Conservation (phyloP, 1,284 basidiomycete species). For the Sporisorium exsertum region DNA sequence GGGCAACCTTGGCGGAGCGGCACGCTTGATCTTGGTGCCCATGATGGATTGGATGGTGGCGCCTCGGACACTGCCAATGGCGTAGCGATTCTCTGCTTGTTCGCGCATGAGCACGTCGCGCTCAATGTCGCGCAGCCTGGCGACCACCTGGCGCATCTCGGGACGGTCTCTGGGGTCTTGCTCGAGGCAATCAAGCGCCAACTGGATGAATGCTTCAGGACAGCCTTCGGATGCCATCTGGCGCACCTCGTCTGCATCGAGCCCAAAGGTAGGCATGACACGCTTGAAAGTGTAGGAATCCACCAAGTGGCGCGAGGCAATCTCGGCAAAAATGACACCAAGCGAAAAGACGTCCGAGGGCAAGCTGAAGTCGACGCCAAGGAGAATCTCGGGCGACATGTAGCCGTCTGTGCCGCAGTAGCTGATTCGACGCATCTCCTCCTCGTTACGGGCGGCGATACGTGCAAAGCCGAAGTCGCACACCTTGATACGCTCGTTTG, state of each 20-base stretch:
- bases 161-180: slow-evolving; percentile 80
- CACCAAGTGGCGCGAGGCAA: slow-evolving; percentile 84
- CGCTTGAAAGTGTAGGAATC: slow-evolving; percentile 72
- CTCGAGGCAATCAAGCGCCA: slow-evolving; percentile 82
- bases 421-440: slow-evolving; percentile 89
- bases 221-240: slow-evolving; percentile 80
- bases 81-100: slow-evolving; percentile 56
- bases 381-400: slow-evolving; percentile 85
- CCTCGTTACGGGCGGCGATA: slow-evolving; percentile 89
- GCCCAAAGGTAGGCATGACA: slow-evolving; percentile 73
- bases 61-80: slow-evolving; percentile 79
- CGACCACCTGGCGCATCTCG: slow-evolving; percentile 80
- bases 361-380: slow-evolving; percentile 89
- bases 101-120: slow-evolving; percentile 72
- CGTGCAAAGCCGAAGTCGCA: slow-evolving; percentile 94
- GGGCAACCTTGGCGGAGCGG: slow-evolving; percentile 79
- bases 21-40: slow-evolving; percentile 53
- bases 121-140: slow-evolving; percentile 81
- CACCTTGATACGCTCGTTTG: slow-evolving; percentile 92
- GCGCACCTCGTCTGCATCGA: slow-evolving; percentile 82
- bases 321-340: slow-evolving; percentile 94
- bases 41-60: slow-evolving; percentile 55
- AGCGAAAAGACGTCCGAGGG: slow-evolving; percentile 94
- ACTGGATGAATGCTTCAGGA: slow-evolving; percentile 80
- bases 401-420: slow-evolving; percentile 90